Base-by-base conservation (phyloP, 768 basidiomycete species). In the Naganishia randhawae region DNA sequence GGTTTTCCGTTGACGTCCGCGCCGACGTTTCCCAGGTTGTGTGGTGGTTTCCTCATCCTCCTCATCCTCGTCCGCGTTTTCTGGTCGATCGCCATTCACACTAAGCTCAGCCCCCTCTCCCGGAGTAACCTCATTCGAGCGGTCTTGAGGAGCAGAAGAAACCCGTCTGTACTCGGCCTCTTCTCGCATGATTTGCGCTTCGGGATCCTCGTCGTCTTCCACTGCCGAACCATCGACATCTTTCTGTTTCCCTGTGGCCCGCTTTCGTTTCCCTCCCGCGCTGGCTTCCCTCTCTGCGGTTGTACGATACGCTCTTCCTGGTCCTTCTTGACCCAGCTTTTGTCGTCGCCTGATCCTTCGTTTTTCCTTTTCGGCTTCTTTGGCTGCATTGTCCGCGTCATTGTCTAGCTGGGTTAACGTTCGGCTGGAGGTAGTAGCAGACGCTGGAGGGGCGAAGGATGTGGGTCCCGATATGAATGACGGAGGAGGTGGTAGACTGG, bases 151-250 rank as follows among this genome's bases (percentile, higher is more conserved):
- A 2, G n/a, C 35, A 19, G 57, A 61, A 31, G 27, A 25, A 25
- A 31, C 51, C 14, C 22, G 57, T 29, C 25, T 13, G 7, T 7
- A 17, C n/a, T 39, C 57, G 31, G 57, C 57, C 27, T 61, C 57
- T 41, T 61, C 57, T n/a, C 57, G 33, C 57, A 61, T 61, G 6
- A 61, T 14, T 39, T 61, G 57, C 57, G 57, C 57, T 14, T 61
- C 57, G 39, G 57, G 57, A 61, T 61, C 57, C 27, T 61, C 57
- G 11, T 61, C 57, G 7, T 25, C 57, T 4, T 37, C 54, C 13
- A 33, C 22, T 2, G 27, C 14, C n/a, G 45, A 48, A 7, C 45
- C 45, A 22, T 48, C 45, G n/a, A 48, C 45, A 2, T 22, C 45
- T 48, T 17, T 48, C n/a, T 22, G n/a, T 39, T 39, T 61, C 2